phyloP scores from a whole-genome alignment of 2,329 filamentous ascomycete genomes.

The Cladosporium cucumerinum region DNA sequence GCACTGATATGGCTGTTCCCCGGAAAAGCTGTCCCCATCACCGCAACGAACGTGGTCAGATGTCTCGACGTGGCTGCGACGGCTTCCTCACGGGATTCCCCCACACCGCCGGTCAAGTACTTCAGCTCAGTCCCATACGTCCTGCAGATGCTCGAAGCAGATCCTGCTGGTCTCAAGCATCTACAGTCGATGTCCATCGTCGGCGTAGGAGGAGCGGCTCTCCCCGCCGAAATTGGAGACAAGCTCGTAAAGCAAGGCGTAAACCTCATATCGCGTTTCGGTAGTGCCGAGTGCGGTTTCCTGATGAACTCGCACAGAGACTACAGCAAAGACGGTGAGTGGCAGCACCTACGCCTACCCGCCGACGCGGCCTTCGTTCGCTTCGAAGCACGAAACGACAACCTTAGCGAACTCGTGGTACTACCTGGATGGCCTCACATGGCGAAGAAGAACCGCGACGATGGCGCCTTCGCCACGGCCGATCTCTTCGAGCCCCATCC shows the following conservation, averaged over 20 bases:
- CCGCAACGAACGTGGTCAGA: conserved; percentile 50
- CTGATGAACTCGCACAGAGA: conserved; percentile 60
- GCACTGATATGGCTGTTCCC: conserved; percentile 63
- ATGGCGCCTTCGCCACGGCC: conserved; percentile 61
- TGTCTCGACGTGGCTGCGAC: conserved; percentile 43
- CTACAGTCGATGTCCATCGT: conserved; percentile 58
- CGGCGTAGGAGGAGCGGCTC: conserved; percentile 60
- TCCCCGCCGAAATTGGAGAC: conserved; percentile 54
- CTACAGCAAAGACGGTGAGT: conserved; percentile 54
- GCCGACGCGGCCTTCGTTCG: conserved; percentile 34
- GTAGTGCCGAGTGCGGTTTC: conserved; percentile 65
- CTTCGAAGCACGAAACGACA: conserved; percentile 47
- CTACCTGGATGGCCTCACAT: conserved; percentile 56
- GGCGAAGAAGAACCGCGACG: conserved; percentile 55
- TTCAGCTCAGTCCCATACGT: conserved; percentile 63
- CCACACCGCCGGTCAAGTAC: conserved; percentile 46
- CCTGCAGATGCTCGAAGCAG: conserved; percentile 51
- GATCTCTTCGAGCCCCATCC: conserved; percentile 60
- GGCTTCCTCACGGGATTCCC: conserved; percentile 16
- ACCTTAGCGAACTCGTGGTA: conserved; percentile 55
- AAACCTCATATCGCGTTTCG: conserved; percentile 60
- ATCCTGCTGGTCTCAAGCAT: conserved; percentile 40
- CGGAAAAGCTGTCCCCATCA: conserved; percentile 54
- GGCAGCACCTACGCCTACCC: conserved; percentile 56
- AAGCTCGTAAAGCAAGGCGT: conserved; percentile 50